These are phyloP conservation scores for Blastomyces emzantsi DNA, from an alignment of 2,329 filamentous ascomycete genomes.

Conservation along the genomic window DNA sequence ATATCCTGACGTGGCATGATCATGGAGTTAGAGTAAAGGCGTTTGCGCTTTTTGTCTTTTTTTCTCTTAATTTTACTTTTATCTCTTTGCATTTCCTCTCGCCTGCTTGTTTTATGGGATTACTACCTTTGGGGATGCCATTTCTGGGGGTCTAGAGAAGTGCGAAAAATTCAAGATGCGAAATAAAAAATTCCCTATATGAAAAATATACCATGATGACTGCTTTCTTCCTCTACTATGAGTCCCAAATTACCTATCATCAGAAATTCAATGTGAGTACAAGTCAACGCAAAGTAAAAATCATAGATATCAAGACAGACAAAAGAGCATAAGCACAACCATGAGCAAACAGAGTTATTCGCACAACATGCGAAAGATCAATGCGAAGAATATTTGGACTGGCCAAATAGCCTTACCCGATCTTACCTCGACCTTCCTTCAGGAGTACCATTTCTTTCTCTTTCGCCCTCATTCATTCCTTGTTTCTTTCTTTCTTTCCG, in stretches of 20 bases:
- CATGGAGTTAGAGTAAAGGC: conserved; percentile 7
- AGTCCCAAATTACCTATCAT: conserved; percentile 2
- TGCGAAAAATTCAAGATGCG: neutral
- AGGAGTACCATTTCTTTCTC: neutral
- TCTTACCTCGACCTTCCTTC: conserved; percentile 28
- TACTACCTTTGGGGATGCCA: neutral
- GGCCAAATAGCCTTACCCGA: conserved; percentile 34
- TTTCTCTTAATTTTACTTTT: neutral
- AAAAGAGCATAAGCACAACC: neutral
- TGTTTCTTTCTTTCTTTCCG: conserved; percentile 4
- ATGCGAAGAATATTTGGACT: conserved; percentile 16
- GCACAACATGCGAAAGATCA: conserved; percentile 13
- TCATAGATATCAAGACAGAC: conserved; percentile 7
- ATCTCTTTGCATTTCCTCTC: neutral
- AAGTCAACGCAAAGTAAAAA: neutral
- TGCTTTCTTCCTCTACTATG: neutral
- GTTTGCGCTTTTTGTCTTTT: neutral
- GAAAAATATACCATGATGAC: neutral
- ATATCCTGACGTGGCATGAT: conserved; percentile 1
- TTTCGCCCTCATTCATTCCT: conserved; percentile 4
- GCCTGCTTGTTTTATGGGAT: neutral
- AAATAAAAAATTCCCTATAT: neutral
- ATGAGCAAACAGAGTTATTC: conserved; percentile 10
- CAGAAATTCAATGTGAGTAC: conserved; percentile 1
- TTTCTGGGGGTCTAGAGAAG: neutral